These are phyloP conservation scores for Agaricus subrufescens DNA, from an alignment of 768 basidiomycete genomes.

Conservation along the genomic window DNA sequence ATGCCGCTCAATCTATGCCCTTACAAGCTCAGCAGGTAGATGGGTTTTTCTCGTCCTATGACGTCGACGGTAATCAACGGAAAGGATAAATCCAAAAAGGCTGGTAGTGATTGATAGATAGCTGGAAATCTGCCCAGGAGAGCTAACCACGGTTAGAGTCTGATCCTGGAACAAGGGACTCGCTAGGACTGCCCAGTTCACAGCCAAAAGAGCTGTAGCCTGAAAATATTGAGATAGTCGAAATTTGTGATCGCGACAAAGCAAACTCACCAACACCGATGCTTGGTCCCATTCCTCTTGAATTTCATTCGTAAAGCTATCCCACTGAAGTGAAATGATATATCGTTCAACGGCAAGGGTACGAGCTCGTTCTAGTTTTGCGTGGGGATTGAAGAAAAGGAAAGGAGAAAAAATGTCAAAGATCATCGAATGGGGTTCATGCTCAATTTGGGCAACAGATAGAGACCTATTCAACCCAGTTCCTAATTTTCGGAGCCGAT, in stretches of 20 bases:
- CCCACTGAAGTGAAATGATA: background rate
- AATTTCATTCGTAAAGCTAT: background rate
- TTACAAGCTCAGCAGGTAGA: background rate
- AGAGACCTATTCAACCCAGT: background rate
- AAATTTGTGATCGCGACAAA: background rate
- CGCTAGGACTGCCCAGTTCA: slow-evolving; percentile 4
- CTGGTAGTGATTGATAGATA: slow-evolving; percentile 2
- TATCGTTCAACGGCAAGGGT: background rate
- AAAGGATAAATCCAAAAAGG: slow-evolving; percentile 1
- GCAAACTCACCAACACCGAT: background rate
- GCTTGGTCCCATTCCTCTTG: slow-evolving; percentile 6
- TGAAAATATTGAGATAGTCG: background rate
- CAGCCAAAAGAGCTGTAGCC: slow-evolving; percentile 5
- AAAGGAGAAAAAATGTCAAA: background rate
- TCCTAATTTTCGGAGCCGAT: slow-evolving; percentile 5
- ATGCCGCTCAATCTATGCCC: background rate
- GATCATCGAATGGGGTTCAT: background rate
- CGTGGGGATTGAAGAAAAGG: slow-evolving; percentile 3
- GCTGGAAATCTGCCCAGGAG: slow-evolving; percentile 1
- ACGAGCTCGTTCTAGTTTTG: background rate
- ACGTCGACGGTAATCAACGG: background rate
- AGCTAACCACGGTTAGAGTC: background rate
- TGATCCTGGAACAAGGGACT: slow-evolving; percentile 1
- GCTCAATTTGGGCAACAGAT: background rate
- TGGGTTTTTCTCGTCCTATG: background rate